Evolutionary conservation across 805 yeast genomes (phyloP).

Genomic region (Tetrapisispora taiwanensis): DNA sequence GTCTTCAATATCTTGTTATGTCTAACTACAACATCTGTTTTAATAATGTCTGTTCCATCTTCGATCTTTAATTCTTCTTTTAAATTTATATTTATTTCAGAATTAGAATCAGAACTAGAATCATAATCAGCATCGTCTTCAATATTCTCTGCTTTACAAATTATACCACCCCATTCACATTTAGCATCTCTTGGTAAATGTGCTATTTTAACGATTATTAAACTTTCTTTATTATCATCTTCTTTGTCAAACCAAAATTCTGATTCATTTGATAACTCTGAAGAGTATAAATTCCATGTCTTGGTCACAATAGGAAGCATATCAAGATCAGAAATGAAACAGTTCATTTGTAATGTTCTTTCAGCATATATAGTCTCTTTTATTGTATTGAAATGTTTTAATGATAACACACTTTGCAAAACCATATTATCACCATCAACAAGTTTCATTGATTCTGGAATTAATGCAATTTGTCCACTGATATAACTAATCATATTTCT

Average conservation of each 20-base stretch:
- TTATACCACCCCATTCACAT: slow-evolving; percentile 68
- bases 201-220: slow-evolving; percentile 46
- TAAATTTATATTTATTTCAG: background rate
- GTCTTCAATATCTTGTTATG: slow-evolving; percentile 4
- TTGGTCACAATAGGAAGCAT: slow-evolving; percentile 27
- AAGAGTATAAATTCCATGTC: slow-evolving; percentile 40
- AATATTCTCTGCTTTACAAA: slow-evolving; percentile 32
- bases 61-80: background rate
- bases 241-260: slow-evolving; percentile 19
- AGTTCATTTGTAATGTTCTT: slow-evolving; percentile 39
- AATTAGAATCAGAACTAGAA: background rate
- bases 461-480: slow-evolving; percentile 86
- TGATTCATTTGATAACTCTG: slow-evolving; percentile 15
- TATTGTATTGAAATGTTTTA: slow-evolving; percentile 66
- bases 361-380: slow-evolving; percentile 42
- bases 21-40: slow-evolving; percentile 1
- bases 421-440: slow-evolving; percentile 15
- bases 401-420: slow-evolving; percentile 42
- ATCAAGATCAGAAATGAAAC: slow-evolving; percentile 38
- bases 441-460: slow-evolving; percentile 61
- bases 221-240: slow-evolving; percentile 17
- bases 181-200: slow-evolving; percentile 53
- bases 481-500: slow-evolving; percentile 44
- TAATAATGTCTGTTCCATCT: no score
- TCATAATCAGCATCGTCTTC: slow-evolving; percentile 27